phyloP scores from a whole-genome alignment of 306 rosid species.

The Sicyos edulis region DNA sequence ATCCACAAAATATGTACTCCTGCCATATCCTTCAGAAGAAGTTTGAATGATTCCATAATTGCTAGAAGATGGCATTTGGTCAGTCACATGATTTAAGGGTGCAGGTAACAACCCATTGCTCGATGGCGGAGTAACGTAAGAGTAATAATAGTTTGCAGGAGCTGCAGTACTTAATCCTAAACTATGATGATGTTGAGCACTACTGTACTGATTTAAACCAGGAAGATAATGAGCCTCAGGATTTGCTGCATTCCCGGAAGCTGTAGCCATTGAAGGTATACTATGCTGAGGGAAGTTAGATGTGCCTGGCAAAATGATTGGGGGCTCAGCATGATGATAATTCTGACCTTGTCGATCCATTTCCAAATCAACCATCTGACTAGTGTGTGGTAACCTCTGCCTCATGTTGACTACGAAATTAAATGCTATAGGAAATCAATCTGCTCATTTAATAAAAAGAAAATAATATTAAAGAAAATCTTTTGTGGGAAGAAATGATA shows the following conservation, averaged over 20 bases:
- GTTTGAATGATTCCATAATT: conserved; percentile 12
- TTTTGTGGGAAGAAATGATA: not conserved
- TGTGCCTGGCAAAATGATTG: conserved; percentile 40
- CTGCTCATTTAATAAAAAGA: conserved; percentile 26
- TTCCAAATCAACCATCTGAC: conserved; percentile 54
- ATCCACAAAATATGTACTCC: conserved; percentile 50
- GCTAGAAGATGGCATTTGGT: conserved; percentile 56
- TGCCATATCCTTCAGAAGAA: conserved; percentile 54
- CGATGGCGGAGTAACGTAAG: conserved; percentile 59
- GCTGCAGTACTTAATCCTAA: conserved; percentile 52
- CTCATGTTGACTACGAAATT: conserved; percentile 37
- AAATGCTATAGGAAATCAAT: conserved; percentile 28
- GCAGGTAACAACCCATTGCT: conserved; percentile 51
- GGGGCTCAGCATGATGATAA: conserved; percentile 54
- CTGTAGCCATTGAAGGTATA: conserved; percentile 40
- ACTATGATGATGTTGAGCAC: conserved; percentile 56
- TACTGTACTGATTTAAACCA: conserved; percentile 49
- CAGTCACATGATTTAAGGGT: conserved; percentile 51
- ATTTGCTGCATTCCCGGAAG: conserved; percentile 54
- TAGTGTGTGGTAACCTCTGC: conserved; percentile 38
- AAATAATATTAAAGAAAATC: conserved; percentile 1
- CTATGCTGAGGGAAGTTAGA: conserved; percentile 50
- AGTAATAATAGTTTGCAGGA: conserved; percentile 48
- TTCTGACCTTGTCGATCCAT: conserved; percentile 65
- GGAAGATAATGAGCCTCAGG: conserved; percentile 49